phyloP scores from a whole-genome alignment of 164 flowering plant genomes.

The Sedum album region DNA sequence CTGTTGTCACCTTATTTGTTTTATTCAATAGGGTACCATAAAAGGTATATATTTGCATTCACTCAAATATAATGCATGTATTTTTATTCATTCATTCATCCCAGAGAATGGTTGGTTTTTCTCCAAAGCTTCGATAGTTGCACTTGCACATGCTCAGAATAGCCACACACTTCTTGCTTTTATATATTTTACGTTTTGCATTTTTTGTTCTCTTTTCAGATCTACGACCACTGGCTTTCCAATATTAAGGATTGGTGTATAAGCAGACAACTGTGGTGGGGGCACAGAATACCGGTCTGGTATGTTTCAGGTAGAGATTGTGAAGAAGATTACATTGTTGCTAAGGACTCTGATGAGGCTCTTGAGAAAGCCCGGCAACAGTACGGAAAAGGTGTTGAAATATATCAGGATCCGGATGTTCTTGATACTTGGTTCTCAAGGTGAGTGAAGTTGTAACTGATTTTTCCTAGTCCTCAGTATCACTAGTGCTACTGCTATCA shows the following conservation, averaged over 20 bases:
- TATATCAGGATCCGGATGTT: constrained; percentile 97
- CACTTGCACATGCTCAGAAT: background rate
- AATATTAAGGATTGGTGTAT: constrained; percentile 96
- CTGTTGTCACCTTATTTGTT: background rate
- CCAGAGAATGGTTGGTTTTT: background rate
- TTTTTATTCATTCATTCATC: background rate
- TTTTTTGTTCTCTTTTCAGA: constrained; percentile 28
- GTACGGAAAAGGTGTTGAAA: constrained; percentile 71
- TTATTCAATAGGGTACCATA: background rate
- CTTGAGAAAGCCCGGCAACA: constrained; percentile 56
- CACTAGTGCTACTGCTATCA: background rate
- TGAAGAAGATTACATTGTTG: constrained; percentile 89
- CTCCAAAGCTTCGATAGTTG: background rate
- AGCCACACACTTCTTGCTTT: background rate
- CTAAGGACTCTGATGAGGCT: constrained; percentile 66
- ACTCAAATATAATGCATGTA: background rate
- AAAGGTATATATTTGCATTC: background rate
- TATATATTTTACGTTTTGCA: background rate
- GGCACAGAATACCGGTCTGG: constrained; percentile 98
- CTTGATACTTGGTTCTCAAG: constrained; percentile 91
- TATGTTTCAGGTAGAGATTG: constrained; percentile 70
- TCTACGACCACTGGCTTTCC: constrained; percentile 82
- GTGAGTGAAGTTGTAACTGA: background rate
- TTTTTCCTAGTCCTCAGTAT: background rate
- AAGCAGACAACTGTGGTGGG: constrained; percentile 99